Evolutionary conservation across 2,329 filamentous ascomycete species (phyloP).

Genomic region (Cladosporium sp.): DNA sequence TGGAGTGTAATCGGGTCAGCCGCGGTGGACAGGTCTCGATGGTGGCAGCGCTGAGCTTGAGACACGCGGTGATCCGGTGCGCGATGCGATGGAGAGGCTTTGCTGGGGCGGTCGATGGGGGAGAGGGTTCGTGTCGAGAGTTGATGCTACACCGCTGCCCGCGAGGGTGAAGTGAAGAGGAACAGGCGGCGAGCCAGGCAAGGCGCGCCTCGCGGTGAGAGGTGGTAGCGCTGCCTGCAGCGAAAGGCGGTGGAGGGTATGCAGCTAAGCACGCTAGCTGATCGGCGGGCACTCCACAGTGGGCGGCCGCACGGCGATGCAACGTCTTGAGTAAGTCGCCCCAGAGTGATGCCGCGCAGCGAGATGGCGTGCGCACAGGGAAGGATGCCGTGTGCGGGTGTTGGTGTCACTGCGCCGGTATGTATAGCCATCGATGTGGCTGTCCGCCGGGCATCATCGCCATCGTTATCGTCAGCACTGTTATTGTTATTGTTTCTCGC

Average conservation of each 20-base stretch:
- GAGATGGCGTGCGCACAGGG: not conserved
- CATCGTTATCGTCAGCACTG: too few relatives aligned
- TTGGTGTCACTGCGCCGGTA: too few relatives aligned
- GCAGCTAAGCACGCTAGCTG: not conserved
- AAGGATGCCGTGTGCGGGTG: too few relatives aligned
- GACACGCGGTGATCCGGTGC: constrained; percentile 2
- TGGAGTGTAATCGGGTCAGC: constrained; percentile 6
- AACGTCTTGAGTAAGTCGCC: too few relatives aligned
- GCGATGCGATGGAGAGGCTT: not conserved
- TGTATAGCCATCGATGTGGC: not conserved
- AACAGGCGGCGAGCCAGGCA: not conserved
- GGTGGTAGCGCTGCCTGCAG: not conserved
- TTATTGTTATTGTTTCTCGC: too few relatives aligned
- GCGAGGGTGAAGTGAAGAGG: not conserved
- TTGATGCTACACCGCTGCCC: constrained; percentile 1
- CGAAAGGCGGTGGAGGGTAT: not conserved
- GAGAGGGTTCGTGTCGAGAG: not conserved
- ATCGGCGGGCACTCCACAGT: not conserved
- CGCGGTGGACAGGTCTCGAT: not conserved
- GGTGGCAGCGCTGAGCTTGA: constrained; percentile 7
- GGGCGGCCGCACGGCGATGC: too few relatives aligned
- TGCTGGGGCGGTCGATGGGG: constrained; percentile 1
- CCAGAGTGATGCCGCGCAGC: not conserved
- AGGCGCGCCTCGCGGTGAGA: not conserved
- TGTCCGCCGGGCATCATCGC: too few relatives aligned